Base-by-base conservation (phyloP, 106 monocot species). In the Dioscorea dumetorum region DNA sequence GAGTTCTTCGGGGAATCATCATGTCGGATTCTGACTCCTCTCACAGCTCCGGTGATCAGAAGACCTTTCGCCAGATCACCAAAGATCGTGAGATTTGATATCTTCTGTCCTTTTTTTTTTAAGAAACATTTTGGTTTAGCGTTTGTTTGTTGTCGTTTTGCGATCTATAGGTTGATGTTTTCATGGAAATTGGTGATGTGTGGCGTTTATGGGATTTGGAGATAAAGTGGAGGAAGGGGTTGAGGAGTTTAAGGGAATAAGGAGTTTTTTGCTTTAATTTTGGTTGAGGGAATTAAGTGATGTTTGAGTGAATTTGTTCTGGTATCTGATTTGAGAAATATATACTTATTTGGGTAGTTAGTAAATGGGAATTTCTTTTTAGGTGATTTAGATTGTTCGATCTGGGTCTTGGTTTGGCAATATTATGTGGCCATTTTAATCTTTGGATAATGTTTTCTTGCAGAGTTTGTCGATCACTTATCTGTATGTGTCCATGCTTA, bases 61-160 rank as follows among this genome's bases (percentile, higher is more conserved):
- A 59, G 59, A 59, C 19, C 59, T 23, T 59, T 21, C 59, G 19
- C 59, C 59, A 59, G 59, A 59, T 59, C 59, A 59, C 59, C 59
- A 18, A 22, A 19, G 59, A 59, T 59, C 59, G 59, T 59, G 22
- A 59, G 59, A 41, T 56, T 16, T 56, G n/a, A 16, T 56, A 3
- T 15, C 54, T 14, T 56, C 54, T 18, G 0, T 14, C n/a, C 54
- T 15, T 16, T 56, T 22, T 22, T 59, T 59, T 22, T 59, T 12
- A 1, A 0, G 22, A 4, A 22, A 7, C n/a, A 59, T 4, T 12
- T 20, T 59, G 19, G 5, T 21, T 20, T 22, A 21, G 22, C n/a
- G n/a, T 23, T 11, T 22, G 19, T 58, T n/a, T n/a, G 20, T 58
- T 20, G 1, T 20, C 12, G 58, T 8, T 20, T 20, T 20, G 7